phyloP scores from a whole-genome alignment of 441 rosid species.

The Gossypium davidsonii region DNA sequence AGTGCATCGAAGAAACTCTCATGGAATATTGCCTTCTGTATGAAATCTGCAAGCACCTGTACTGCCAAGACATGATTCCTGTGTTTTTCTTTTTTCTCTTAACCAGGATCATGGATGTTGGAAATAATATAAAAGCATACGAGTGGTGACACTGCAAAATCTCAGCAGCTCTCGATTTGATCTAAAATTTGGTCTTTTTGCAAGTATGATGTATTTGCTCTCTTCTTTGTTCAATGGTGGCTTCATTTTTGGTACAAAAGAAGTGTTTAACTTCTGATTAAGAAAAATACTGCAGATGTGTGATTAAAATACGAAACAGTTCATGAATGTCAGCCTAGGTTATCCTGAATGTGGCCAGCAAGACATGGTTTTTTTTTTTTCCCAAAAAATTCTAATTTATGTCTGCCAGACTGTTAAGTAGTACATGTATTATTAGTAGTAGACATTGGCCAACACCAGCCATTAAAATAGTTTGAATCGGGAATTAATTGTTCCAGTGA shows the following conservation, averaged over 20 bases:
- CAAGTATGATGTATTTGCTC: too few species aligned
- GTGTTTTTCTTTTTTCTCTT: not conserved
- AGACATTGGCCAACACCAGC: too few species aligned
- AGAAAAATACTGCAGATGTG: too few species aligned
- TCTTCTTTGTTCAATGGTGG: too few species aligned
- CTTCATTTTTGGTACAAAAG: too few species aligned
- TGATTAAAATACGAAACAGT: not conserved
- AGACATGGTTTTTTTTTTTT: too few species aligned
- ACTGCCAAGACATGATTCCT: not conserved
- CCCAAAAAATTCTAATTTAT: too few species aligned
- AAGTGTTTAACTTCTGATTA: too few species aligned
- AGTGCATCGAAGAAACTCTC: constrained; percentile 12
- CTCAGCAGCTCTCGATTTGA: not conserved
- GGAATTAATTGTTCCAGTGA: too few species aligned
- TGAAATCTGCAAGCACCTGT: not conserved
- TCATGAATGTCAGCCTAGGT: not conserved
- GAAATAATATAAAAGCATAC: not conserved
- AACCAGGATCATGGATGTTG: constrained; percentile 2
- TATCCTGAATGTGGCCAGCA: not conserved
- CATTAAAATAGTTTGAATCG: too few species aligned
- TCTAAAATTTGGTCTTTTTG: not conserved
- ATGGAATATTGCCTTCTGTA: constrained; percentile 2
- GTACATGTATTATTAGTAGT: too few species aligned
- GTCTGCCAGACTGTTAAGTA: too few species aligned
- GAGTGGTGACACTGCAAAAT: not conserved